phyloP scores from a whole-genome alignment of 306 rosid species.

The Quercus gilva region DNA sequence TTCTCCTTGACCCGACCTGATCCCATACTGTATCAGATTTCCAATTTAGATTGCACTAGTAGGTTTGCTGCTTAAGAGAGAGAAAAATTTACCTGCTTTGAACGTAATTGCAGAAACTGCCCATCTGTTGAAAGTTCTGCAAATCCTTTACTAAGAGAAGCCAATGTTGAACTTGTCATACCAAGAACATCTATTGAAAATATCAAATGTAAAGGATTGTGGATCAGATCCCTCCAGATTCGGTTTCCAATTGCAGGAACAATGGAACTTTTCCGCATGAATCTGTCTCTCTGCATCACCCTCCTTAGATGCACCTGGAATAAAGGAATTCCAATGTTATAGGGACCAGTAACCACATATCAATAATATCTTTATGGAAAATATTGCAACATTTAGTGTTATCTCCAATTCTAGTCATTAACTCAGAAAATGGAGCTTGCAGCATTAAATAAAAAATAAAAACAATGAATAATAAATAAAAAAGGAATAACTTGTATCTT shows the following conservation, averaged over 20 bases:
- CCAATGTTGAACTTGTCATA: conserved; percentile 95
- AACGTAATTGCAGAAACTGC: conserved; percentile 83
- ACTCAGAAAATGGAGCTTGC: not conserved
- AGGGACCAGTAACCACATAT: not conserved
- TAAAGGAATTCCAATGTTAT: conserved; percentile 25
- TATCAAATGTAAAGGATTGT: conserved; percentile 89
- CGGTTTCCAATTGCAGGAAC: conserved; percentile 86
- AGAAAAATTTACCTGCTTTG: conserved; percentile 67
- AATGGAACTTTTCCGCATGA: conserved; percentile 89
- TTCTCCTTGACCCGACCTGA: conserved; percentile 91
- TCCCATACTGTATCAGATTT: conserved; percentile 28
- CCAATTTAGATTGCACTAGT: conserved; percentile 1
- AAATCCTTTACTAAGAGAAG: conserved; percentile 94
- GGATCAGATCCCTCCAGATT: conserved; percentile 93
- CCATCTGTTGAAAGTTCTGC: conserved; percentile 99
- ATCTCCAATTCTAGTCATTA: not conserved
- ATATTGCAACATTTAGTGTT: not conserved
- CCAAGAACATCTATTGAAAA: conserved; percentile 95
- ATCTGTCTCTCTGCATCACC: conserved; percentile 93
- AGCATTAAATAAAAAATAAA: too few relatives aligned
- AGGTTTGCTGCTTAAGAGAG: conserved; percentile 1
- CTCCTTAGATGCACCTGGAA: conserved; percentile 92
- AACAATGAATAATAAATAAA: not conserved
- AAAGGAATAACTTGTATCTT: not conserved
- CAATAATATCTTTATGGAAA: not conserved